Conservation (phyloP, 23 red algal genomes). For the Gracilaria gracilis region DNA sequence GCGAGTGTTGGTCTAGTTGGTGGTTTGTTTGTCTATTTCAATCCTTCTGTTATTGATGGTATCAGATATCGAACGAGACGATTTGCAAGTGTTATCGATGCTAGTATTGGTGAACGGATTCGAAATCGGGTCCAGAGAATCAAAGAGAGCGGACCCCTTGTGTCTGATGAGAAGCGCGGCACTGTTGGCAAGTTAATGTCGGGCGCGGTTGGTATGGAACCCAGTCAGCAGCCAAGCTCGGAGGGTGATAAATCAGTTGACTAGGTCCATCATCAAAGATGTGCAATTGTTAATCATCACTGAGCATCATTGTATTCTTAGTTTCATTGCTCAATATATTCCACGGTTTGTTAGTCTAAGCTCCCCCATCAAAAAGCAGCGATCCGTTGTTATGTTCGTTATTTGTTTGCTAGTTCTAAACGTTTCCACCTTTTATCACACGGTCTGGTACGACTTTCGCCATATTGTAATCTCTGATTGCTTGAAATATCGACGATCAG, state of each 20-base stretch:
- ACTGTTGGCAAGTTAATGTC: constrained; percentile 9
- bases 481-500: constrained; percentile 97
- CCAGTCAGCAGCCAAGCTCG: background rate
- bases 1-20: constrained; percentile 33
- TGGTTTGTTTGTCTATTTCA: constrained; percentile 18
- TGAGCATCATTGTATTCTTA: background rate
- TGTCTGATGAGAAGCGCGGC: constrained; percentile 19
- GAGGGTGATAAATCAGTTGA: background rate
- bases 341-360: background rate
- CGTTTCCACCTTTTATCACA: background rate
- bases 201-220: background rate
- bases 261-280: background rate
- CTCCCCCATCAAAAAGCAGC: background rate
- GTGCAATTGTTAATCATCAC: background rate
- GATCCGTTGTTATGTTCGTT: background rate
- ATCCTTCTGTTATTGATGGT: constrained; percentile 32
- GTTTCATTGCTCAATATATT: background rate
- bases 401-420: background rate
- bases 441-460: constrained; percentile 47
- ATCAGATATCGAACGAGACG: background rate
- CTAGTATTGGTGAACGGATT: constrained; percentile 7
- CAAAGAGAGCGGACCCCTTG: background rate
- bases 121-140: constrained; percentile 11
- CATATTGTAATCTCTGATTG: constrained; percentile 88
- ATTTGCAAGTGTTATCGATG: constrained; percentile 12